Evolutionary conservation across 768 basidiomycete species (phyloP), one percentile per base, ranked within the genome.

Genomic region (Pleurotus citrinopileatus): DNA sequence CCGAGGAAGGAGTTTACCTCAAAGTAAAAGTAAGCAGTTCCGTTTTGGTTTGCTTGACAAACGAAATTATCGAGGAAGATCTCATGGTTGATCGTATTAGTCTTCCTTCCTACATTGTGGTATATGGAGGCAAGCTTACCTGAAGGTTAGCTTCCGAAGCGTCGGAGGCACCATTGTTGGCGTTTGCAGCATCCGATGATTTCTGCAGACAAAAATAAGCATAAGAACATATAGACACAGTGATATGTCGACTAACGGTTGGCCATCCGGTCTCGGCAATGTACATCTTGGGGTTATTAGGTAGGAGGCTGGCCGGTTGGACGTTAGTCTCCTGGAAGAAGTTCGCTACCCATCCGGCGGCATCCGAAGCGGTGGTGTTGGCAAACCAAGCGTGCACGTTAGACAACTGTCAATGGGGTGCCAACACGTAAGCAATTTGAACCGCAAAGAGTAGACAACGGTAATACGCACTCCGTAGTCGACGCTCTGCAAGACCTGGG

Each of bases 361-460:
- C 86, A 3, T 79, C 61, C 3, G 81, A 67, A 22, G 86, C 82
- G 6, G 80, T 76, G 22, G 87, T 79, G 60, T 87, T 84, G n/a
- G 88, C 95, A 65, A 97, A 98, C 92, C 91, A 94, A 2, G 94
- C 86, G 63, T 96, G 94, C 5, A 94, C 91, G 57, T 97, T 96
- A 4, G 91, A 81, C 87, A 94, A 81, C 85, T 88, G 29, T 38
- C 3, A 1, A 12, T 5, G 52, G 28, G n/a, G 32, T 34, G 25
- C 19, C 17, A 57, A 47, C 13, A 17, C 38, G 36, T 9, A 26
- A 44, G 38, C 38, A 22, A 40, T 12, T 42, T 17, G 32, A 40
- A 26, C 3, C 54, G 53, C 22, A 45, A 42, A 40, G 44, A 36
- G 23, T 13, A 53, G 27, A 52, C n/a, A 19, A 44, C 56, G 40